Evolutionary conservation across 2,329 filamentous ascomycete genomes (phyloP), one percentile per base, ranked within the genome.

Genomic region (Aspergillus sp.): DNA sequence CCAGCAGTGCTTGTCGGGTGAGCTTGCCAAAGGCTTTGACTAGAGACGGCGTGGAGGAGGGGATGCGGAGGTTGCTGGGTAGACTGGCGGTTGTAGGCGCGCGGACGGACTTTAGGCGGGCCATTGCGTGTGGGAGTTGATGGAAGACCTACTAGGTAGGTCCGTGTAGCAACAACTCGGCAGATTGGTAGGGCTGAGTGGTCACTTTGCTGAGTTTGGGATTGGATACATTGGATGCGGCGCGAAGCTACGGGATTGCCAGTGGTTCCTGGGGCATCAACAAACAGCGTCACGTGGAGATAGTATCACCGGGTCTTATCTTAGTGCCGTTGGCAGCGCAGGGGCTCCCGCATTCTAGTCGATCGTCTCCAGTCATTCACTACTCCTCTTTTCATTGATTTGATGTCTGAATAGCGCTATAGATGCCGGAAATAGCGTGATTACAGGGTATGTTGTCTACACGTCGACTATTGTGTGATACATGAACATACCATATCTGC

Each of bases 71-170:
- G 28, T 85, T 84, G 54, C 90, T 88, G n/a, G 89, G 84, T 53
- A 95, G 84, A 66, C 89, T 87, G 58, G 87, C 87, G 55, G 86
- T 87, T 50, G 89, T 91, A 17, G 91, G 91, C 39, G 91, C 81
- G 58, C 76, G 76, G 23, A 78, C 65, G 23, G 67, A 53, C 59
- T 71, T 75, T 36, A 65, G 61, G 56, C 72, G 74, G 57, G 72
- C 69, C 75, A 77, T 65, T 55, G 28, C 17, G 41, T n/a, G 15
- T 21, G 32, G 2, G 30, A 5, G 15, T 32, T 30, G 25, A 32
- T 1, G 25, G 8, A 4, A 6, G 47, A 13, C 23, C 47, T 50
- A 50, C 3, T 9, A 12, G n/a, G 6, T 32, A 50, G 47, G 47
- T 17, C 25, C 25, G 28, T 17, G 10, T 9, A 30, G 25, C 25